Evolutionary conservation across 169 alveolate genomes (phyloP).

Genomic region (Besnoitia besnoiti): DNA sequence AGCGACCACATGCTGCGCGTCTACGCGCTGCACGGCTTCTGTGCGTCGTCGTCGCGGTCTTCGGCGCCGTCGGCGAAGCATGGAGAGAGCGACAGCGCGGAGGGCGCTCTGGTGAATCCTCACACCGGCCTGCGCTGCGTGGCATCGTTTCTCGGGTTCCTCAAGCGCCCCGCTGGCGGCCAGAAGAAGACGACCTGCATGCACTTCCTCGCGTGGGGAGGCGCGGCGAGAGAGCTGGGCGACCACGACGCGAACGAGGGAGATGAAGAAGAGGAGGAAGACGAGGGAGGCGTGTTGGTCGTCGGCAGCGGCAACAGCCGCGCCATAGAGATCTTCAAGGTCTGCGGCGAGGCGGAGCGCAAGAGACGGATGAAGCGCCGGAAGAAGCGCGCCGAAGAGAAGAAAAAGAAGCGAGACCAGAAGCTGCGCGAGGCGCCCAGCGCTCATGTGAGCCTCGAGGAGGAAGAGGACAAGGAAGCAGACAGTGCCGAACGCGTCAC

Average conservation of each 20-base stretch:
- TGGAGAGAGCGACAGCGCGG: not conserved
- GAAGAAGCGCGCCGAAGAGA: not conserved
- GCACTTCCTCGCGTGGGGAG: conserved; percentile 18
- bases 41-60: not conserved
- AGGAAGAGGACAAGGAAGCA: conserved; percentile 23
- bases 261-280: conserved; percentile 24
- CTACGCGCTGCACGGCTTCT: conserved; percentile 32
- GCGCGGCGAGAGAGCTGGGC: not conserved
- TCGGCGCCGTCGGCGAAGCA: conserved; percentile 22
- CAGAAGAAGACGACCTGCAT: not conserved
- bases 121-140: not conserved
- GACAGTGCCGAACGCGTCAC: not conserved
- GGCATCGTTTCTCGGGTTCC: not conserved
- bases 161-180: not conserved
- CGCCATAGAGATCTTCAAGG: conserved; percentile 38
- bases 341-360: conserved; percentile 11
- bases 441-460: not conserved
- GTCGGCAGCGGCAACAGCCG: conserved; percentile 44
- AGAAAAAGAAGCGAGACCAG: conserved; percentile 5
- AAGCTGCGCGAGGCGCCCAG: not conserved
- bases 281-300: conserved; percentile 43
- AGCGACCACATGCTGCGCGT: conserved; percentile 58
- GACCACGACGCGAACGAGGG: not conserved
- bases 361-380: not conserved
- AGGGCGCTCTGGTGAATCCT: not conserved